phyloP scores from a whole-genome alignment of 305 asterid genomes.

The Fraxinus sp. region DNA sequence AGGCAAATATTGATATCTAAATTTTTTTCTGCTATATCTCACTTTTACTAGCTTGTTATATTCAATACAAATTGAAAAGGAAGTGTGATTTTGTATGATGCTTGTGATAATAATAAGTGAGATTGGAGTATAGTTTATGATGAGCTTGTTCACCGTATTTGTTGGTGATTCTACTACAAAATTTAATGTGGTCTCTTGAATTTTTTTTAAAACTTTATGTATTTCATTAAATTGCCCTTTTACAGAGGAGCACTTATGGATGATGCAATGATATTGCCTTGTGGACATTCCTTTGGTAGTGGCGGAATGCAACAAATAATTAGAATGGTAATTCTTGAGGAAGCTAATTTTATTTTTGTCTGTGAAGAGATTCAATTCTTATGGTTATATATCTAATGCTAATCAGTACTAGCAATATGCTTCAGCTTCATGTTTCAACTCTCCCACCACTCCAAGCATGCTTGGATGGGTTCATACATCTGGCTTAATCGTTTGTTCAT shows the following conservation, averaged over 20 bases:
- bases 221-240: slow-evolving; percentile 17
- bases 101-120: not conserved
- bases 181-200: not conserved
- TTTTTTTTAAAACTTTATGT: not conserved
- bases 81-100: not conserved
- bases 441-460: not conserved
- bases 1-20: not conserved
- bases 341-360: slow-evolving; percentile 10
- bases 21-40: not conserved
- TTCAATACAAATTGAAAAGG: not conserved
- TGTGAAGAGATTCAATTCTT: not conserved
- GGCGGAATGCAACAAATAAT: slow-evolving; percentile 70
- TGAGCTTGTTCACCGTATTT: not conserved
- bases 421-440: slow-evolving; percentile 3
- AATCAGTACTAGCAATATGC: slow-evolving; percentile 1
- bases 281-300: slow-evolving; percentile 94
- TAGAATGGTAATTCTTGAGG: slow-evolving; percentile 54
- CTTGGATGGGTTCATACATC: not conserved
- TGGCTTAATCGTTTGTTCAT: not conserved
- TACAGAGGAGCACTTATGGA: slow-evolving; percentile 92
- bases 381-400: slow-evolving; percentile 16
- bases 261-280: slow-evolving; percentile 90
- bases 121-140: not conserved
- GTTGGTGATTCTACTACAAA: not conserved
- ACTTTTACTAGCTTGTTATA: not conserved